Percentiles rank a stretch among this genome's conserved stretches.
phyloP scores from a whole-genome alignment of 352 stramenopile species.

The Pythium volutum region DNA sequence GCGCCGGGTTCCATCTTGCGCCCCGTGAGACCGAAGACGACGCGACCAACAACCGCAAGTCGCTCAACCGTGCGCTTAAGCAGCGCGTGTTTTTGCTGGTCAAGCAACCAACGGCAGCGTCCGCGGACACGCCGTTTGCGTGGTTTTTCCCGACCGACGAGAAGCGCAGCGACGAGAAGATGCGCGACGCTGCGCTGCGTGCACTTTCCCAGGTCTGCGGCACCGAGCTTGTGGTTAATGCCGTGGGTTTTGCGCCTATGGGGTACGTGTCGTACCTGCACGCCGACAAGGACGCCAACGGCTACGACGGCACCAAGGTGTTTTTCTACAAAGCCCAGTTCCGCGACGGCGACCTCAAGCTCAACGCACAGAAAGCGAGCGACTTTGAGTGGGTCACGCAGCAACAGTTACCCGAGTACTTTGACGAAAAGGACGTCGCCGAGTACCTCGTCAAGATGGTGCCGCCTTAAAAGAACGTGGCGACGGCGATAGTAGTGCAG shows the following conservation, averaged over 20 bases:
- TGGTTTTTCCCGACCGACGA: constrained; percentile 80
- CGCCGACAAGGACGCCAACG: constrained; percentile 32
- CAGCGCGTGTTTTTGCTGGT: constrained; percentile 76
- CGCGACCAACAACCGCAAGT: constrained; percentile 78
- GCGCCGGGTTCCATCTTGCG: constrained; percentile 71
- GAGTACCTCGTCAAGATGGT: constrained; percentile 81
- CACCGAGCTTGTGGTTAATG: constrained; percentile 42
- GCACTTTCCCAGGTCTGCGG: constrained; percentile 47
- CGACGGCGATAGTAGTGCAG: background rate
- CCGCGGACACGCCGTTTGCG: constrained; percentile 41
- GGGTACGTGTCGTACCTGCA: constrained; percentile 74
- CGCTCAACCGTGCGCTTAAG: constrained; percentile 80
- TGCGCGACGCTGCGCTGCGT: constrained; percentile 74
- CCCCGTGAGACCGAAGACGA: constrained; percentile 80
- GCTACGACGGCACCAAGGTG: constrained; percentile 74
- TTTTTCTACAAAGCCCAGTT: constrained; percentile 88
- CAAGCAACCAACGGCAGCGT: constrained; percentile 35
- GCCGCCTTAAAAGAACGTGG: constrained; percentile 35
- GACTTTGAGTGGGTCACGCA: constrained; percentile 86
- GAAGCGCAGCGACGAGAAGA: constrained; percentile 65
- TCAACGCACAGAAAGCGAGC: constrained; percentile 54
- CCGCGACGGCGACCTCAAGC: constrained; percentile 48
- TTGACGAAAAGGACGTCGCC: constrained; percentile 58
- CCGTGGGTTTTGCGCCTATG: constrained; percentile 73
- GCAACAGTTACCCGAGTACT: constrained; percentile 71